These are phyloP conservation scores for Pachysandra terminalis DNA, from an alignment of 164 flowering plant species.

Conservation along the genomic window DNA sequence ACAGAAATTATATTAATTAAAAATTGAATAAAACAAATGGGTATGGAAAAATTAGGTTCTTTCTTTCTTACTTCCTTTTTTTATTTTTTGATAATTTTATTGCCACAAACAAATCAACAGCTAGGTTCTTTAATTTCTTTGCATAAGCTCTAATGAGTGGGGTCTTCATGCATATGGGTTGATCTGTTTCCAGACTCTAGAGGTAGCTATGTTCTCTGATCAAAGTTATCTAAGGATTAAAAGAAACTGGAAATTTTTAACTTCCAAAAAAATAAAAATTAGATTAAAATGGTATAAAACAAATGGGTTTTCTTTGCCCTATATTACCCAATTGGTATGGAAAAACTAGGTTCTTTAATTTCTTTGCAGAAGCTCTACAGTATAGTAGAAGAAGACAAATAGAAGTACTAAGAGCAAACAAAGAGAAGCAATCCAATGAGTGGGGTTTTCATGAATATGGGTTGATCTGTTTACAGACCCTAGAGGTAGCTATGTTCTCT, in stretches of 20 bases:
- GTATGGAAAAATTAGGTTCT: not conserved
- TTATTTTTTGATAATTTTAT: not conserved
- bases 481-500: conserved; percentile 11
- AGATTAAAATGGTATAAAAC: too few species aligned
- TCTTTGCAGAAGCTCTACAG: not conserved
- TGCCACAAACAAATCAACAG: not conserved
- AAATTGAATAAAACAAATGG: not conserved
- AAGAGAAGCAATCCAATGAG: conserved; percentile 14
- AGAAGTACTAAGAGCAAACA: not conserved
- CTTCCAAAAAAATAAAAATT: too few species aligned
- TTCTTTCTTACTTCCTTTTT: too few species aligned
- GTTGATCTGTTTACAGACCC: conserved; percentile 4
- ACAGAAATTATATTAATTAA: conserved; percentile 1
- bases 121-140: not conserved
- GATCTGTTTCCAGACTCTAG: conserved; percentile 7
- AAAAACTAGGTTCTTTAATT: not conserved
- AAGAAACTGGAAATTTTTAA: conserved; percentile 23
- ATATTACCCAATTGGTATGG: not conserved
- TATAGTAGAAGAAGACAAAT: not conserved
- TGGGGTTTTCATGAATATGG: conserved; percentile 18
- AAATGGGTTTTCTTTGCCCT: too few species aligned
- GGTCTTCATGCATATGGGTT: conserved; percentile 15
- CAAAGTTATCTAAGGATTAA: conserved; percentile 15
- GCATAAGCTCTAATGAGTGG: conserved; percentile 7
- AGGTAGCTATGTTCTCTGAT: conserved; percentile 12